Conservation (phyloP, 2,329 filamentous ascomycete species). For the Metarhizium brunneum region DNA sequence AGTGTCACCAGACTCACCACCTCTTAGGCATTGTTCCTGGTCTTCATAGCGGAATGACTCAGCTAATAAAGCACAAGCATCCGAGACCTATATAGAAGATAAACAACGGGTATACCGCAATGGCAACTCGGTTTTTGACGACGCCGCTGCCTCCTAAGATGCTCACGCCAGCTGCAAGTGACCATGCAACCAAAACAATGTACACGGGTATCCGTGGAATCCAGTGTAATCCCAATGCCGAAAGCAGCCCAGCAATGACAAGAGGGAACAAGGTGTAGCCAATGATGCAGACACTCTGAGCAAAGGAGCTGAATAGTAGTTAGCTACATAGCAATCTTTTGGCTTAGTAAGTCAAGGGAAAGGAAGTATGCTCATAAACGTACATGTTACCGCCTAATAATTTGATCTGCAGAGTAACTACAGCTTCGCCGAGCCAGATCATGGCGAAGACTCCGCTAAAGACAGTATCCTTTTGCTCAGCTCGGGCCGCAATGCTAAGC, state of each 20-base stretch:
- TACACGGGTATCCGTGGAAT: conserved; percentile 88
- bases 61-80: conserved; percentile 96
- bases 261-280: conserved; percentile 97
- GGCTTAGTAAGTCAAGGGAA: neutral
- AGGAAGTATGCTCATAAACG: conserved; percentile 27
- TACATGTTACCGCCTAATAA: conserved; percentile 94
- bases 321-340: neutral
- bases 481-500: conserved; percentile 70
- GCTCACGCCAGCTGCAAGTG: conserved; percentile 87
- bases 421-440: conserved; percentile 92
- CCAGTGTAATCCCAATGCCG: conserved; percentile 68
- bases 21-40: neutral
- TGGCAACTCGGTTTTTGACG: conserved; percentile 83
- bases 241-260: conserved; percentile 84
- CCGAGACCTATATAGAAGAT: conserved; percentile 92
- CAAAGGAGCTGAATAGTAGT: conserved; percentile 65
- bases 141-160: conserved; percentile 94
- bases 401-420: conserved; percentile 97
- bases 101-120: conserved; percentile 90
- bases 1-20: neutral
- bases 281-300: conserved; percentile 95
- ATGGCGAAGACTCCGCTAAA: conserved; percentile 96
- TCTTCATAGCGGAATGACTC: conserved; percentile 14
- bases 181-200: conserved; percentile 81
- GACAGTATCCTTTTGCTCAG: conserved; percentile 75